Conservation (phyloP, 75 land plant genomes). For the Larix kaempferi region DNA sequence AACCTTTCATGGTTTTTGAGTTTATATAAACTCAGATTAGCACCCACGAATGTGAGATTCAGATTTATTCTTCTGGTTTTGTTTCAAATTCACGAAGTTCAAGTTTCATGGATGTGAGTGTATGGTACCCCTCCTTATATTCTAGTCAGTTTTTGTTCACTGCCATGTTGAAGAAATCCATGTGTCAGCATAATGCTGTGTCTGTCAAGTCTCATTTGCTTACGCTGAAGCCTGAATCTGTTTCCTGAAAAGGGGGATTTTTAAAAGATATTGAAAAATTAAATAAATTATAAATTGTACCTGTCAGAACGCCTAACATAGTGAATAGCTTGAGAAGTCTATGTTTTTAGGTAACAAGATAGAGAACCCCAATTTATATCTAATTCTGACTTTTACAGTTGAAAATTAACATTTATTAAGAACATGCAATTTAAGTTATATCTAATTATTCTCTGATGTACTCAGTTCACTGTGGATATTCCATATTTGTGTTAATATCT, state of each 20-base stretch:
- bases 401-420: too few species aligned
- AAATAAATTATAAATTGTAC: neutral
- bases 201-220: neutral
- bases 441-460: too few species aligned
- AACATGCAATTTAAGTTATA: too few species aligned
- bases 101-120: neutral
- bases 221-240: neutral
- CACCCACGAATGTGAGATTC: neutral
- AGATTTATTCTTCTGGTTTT: neutral
- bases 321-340: neutral
- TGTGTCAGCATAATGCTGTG: neutral
- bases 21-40: neutral
- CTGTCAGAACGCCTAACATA: neutral
- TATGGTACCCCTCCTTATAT: neutral
- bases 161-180: neutral
- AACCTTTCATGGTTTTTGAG: neutral
- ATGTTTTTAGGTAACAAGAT: too few species aligned
- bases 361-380: too few species aligned
- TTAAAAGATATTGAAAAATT: neutral
- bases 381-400: too few species aligned
- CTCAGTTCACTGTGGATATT: too few species aligned
- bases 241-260: neutral
- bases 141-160: neutral
- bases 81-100: neutral
- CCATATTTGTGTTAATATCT: too few species aligned